Evolutionary conservation across 768 basidiomycete genomes (phyloP).

Genomic region (Royoungia palumana): DNA sequence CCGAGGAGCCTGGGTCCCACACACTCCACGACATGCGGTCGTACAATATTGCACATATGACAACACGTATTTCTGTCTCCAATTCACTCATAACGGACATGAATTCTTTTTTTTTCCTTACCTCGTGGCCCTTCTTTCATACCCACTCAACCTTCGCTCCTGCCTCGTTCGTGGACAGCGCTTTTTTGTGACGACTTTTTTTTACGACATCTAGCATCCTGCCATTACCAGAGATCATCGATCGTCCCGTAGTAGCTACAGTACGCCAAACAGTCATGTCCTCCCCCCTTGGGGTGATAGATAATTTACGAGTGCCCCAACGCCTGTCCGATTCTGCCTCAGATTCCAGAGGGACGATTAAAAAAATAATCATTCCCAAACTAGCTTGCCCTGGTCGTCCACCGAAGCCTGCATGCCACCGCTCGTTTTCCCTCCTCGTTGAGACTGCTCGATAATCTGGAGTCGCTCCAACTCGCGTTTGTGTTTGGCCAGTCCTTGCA

Average conservation of each 20-base stretch:
- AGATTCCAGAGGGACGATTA: constrained; percentile 1
- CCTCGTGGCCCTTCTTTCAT: constrained; percentile 6
- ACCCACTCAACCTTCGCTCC: constrained; percentile 9
- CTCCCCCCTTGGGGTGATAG: constrained; percentile 14
- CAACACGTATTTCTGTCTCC: constrained; percentile 2
- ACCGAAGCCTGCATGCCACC: constrained; percentile 65
- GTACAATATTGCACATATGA: constrained; percentile 1
- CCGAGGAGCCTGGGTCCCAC: constrained; percentile 13
- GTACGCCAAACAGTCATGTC: constrained; percentile 10
- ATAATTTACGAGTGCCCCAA: constrained; percentile 19
- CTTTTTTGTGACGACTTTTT: constrained; percentile 9
- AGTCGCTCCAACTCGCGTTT: constrained; percentile 55
- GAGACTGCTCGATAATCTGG: constrained; percentile 45
- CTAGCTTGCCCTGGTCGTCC: constrained; percentile 52
- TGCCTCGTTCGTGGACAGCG: constrained; percentile 6
- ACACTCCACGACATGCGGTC: constrained; percentile 15
- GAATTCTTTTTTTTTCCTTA: constrained; percentile 10
- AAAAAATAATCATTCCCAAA: constrained; percentile 43
- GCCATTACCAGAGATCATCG: constrained; percentile 12
- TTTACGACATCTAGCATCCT: constrained; percentile 24
- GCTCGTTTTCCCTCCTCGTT: constrained; percentile 33
- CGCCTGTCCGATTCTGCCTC: neutral
- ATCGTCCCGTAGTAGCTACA: constrained; percentile 8
- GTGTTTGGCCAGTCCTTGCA: constrained; percentile 53
- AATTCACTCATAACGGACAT: constrained; percentile 20